A percentile compares a stretch with the other conserved stretches of the same genome.
These are phyloP conservation scores for Alternaria gansuensis DNA, from an alignment of 2,329 filamentous ascomycete species.

Conservation along the genomic window DNA sequence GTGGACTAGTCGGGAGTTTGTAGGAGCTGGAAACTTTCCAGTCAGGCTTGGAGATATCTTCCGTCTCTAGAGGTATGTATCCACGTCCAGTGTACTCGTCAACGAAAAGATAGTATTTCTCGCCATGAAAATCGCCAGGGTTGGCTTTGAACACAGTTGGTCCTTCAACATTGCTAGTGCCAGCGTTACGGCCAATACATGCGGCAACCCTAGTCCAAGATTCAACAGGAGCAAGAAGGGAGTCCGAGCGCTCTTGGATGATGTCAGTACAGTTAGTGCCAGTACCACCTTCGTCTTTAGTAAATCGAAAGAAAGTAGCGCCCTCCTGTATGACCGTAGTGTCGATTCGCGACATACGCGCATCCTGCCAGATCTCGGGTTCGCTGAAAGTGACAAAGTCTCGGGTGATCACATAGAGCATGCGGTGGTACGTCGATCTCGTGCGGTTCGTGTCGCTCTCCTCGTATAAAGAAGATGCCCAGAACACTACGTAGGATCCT, in stretches of 20 bases:
- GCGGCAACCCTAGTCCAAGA: constrained; percentile 58
- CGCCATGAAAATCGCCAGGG: constrained; percentile 59
- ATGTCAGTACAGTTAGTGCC: constrained; percentile 64
- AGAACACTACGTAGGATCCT: constrained; percentile 58
- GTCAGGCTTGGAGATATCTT: constrained; percentile 58
- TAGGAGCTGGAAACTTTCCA: constrained; percentile 61
- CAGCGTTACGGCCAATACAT: constrained; percentile 63
- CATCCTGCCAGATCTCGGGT: constrained; percentile 62
- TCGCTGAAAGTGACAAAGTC: constrained; percentile 63
- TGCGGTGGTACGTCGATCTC: constrained; percentile 60
- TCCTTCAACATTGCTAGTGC: constrained; percentile 61
- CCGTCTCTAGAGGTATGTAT: constrained; percentile 64
- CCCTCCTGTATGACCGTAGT: constrained; percentile 60
- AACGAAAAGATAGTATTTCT: constrained; percentile 66
- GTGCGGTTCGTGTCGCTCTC: constrained; percentile 55
- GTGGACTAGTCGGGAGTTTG: constrained; percentile 60
- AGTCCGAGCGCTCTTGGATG: constrained; percentile 61
- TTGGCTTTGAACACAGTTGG: constrained; percentile 64
- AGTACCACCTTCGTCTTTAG: constrained; percentile 63
- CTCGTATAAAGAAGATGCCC: constrained; percentile 59
- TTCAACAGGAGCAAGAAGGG: constrained; percentile 54
- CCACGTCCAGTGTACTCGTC: constrained; percentile 63
- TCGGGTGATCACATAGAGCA: constrained; percentile 62
- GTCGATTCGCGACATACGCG: constrained; percentile 62
- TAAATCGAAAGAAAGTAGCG: constrained; percentile 62